phyloP scores from a whole-genome alignment of 2,329 filamentous ascomycete species.

The Penicillium hordei region DNA sequence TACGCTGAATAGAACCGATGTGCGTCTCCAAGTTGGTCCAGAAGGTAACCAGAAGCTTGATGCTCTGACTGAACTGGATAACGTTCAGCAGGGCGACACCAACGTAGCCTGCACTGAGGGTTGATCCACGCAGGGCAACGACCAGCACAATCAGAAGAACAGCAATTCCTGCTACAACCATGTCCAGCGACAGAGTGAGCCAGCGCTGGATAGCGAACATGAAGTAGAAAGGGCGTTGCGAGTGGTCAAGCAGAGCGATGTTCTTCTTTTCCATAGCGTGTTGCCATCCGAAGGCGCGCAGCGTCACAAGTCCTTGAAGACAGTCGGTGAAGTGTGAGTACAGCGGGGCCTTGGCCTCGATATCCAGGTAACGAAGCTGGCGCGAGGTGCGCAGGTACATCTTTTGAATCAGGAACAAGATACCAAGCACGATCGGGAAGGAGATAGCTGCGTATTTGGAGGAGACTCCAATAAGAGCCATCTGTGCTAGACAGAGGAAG shows the following conservation, averaged over 20 bases:
- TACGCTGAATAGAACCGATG: constrained; percentile 57
- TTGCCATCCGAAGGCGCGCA: constrained; percentile 60
- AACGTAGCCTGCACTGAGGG: constrained; percentile 49
- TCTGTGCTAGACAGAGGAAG: constrained; percentile 45
- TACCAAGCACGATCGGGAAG: constrained; percentile 51
- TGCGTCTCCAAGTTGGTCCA: constrained; percentile 61
- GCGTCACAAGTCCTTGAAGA: constrained; percentile 55
- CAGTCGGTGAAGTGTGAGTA: constrained; percentile 60
- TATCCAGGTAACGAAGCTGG: constrained; percentile 60
- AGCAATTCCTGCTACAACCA: constrained; percentile 52
- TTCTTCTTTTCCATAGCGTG: constrained; percentile 47
- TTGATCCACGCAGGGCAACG: constrained; percentile 44
- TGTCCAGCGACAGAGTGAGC: constrained; percentile 53
- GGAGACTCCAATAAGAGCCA: constrained; percentile 51
- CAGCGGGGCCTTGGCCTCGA: constrained; percentile 61
- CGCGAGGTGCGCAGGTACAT: constrained; percentile 62
- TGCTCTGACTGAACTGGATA: constrained; percentile 53
- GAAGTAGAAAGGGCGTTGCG: constrained; percentile 59
- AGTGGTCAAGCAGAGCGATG: constrained; percentile 51
- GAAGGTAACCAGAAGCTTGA: constrained; percentile 52
- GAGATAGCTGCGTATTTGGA: constrained; percentile 51
- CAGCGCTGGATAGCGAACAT: constrained; percentile 59
- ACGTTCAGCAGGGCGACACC: constrained; percentile 57
- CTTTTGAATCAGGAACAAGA: constrained; percentile 55
- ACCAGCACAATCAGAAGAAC: constrained; percentile 52